Evolutionary conservation across 768 basidiomycete genomes (phyloP).

Genomic region (Xanthoconium stramineum): DNA sequence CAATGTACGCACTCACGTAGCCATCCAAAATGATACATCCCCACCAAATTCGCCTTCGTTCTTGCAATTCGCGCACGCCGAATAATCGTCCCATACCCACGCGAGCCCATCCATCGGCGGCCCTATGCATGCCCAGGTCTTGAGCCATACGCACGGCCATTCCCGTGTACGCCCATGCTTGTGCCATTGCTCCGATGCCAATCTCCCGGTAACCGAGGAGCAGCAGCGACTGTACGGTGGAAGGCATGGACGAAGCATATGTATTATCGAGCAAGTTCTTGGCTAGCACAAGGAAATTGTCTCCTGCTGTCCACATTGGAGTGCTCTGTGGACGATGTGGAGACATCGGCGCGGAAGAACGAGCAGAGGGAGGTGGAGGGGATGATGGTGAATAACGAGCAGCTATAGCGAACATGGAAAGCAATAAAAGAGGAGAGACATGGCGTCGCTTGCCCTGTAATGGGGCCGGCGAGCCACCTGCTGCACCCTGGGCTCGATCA

Average conservation of each 20-base stretch:
- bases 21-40: conserved; percentile 77
- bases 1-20: conserved; percentile 78
- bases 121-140: conserved; percentile 80
- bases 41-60: conserved; percentile 74
- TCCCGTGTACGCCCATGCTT: conserved; percentile 82
- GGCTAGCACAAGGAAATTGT: conserved; percentile 65
- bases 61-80: conserved; percentile 57
- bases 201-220: conserved; percentile 83
- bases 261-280: conserved; percentile 62
- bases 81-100: conserved; percentile 58
- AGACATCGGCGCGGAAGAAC: conserved; percentile 31
- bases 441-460: conserved; percentile 42
- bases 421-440: conserved; percentile 63
- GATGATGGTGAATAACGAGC: conserved; percentile 57
- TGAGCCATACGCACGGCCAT: conserved; percentile 94
- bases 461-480: conserved; percentile 31
- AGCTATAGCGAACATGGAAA: conserved; percentile 83
- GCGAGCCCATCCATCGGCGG: conserved; percentile 74
- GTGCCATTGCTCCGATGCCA: conserved; percentile 86
- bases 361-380: conserved; percentile 23
- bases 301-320: conserved; percentile 81
- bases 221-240: conserved; percentile 76
- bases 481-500: conserved; percentile 12
- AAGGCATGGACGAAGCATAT: conserved; percentile 68
- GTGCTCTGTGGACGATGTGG: conserved; percentile 42